A percentile compares a stretch with the other conserved stretches of the same genome.
These are phyloP conservation scores for Nicotiana rustica DNA, from an alignment of 305 asterid species.

Conservation along the genomic window DNA sequence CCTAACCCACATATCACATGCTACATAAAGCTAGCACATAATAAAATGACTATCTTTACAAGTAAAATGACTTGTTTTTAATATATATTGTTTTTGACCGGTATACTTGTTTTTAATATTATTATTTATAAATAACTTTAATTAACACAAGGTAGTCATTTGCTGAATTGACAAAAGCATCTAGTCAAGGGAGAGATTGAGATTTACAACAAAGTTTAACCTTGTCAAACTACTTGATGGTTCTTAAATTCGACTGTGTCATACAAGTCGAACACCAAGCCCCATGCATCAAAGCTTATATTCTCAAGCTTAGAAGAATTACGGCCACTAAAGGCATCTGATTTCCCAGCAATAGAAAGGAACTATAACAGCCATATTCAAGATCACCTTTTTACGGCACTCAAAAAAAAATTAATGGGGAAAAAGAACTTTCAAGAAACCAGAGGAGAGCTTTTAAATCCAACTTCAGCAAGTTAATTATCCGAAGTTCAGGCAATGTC, in stretches of 20 bases:
- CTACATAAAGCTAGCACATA: not conserved
- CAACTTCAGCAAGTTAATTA: conserved; percentile 7
- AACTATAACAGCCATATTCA: not conserved
- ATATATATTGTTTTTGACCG: no score
- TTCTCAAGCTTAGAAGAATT: conserved; percentile 3
- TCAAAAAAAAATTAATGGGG: conserved; percentile 16
- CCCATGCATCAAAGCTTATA: conserved; percentile 6
- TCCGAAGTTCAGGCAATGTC: conserved; percentile 3
- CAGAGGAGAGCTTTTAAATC: conserved; percentile 1
- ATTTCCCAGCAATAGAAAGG: not conserved
- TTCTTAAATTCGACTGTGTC: not conserved
- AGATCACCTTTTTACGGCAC: conserved; percentile 17
- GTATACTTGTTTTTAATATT: not conserved
- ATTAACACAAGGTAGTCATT: conserved; percentile 12
- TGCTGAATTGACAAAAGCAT: not conserved
- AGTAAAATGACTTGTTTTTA: not conserved
- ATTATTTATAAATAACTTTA: not conserved
- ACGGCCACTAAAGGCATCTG: not conserved
- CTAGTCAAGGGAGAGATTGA: not conserved
- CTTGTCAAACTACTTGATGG: not conserved
- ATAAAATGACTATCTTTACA: conserved; percentile 12
- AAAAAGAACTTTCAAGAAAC: conserved; percentile 17
- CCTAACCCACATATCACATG: no score
- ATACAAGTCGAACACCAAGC: conserved; percentile 24
- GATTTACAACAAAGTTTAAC: not conserved